These are phyloP conservation scores for Diaporthe ilicicola DNA, from an alignment of 2,329 filamentous ascomycete species.

Conservation along the genomic window DNA sequence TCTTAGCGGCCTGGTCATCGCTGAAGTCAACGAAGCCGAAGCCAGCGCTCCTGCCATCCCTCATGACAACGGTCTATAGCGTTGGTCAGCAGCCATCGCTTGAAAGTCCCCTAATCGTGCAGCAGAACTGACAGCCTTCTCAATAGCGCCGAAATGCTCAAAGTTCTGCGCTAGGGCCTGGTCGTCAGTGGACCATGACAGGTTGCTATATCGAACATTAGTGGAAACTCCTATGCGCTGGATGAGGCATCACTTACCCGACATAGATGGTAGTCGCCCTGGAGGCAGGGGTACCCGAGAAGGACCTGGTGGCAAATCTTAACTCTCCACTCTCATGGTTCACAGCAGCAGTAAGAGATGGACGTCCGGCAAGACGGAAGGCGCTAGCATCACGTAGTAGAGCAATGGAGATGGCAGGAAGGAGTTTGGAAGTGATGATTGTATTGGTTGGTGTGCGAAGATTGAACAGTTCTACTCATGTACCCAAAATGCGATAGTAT, in stretches of 20 bases:
- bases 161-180: constrained; percentile 8
- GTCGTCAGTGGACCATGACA: constrained; percentile 24
- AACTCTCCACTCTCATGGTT: neutral
- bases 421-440: constrained; percentile 2
- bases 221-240: neutral
- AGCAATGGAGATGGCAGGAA: constrained; percentile 11
- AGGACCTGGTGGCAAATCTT: constrained; percentile 14
- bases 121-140: constrained; percentile 13
- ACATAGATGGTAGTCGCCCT: constrained; percentile 16
- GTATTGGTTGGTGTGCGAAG: constrained; percentile 17
- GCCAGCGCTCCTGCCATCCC: constrained; percentile 21
- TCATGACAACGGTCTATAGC: constrained; percentile 25
- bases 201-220: neutral
- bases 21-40: constrained; percentile 23
- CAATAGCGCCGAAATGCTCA: constrained; percentile 5
- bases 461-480: constrained; percentile 16
- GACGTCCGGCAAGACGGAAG: neutral
- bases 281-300: constrained; percentile 6
- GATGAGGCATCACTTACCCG: constrained; percentile 1
- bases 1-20: neutral
- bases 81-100: neutral
- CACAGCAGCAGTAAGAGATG: neutral
- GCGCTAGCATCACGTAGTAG: constrained; percentile 15
- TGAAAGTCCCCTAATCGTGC: neutral
- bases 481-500: constrained; percentile 8